Percentiles rank a stretch among this genome's conserved stretches.
These are phyloP conservation scores for Neurospora sublineolata DNA, from an alignment of 495 filamentous ascomycete genomes.

Conservation along the genomic window DNA sequence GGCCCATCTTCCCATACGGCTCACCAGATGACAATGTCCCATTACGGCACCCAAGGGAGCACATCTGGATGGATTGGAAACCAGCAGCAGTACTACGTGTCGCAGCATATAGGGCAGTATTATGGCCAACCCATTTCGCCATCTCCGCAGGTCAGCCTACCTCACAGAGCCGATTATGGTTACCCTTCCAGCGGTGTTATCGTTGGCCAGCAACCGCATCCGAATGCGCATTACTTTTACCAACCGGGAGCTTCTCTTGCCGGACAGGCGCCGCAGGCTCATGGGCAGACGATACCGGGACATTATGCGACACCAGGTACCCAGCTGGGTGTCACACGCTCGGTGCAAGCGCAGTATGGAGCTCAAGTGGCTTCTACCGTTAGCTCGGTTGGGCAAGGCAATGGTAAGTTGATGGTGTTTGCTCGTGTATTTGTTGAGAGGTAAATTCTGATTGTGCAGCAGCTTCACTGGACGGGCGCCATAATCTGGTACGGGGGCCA, in stretches of 20 bases:
- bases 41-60: conserved; percentile 29
- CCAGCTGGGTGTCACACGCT: conserved; percentile 5
- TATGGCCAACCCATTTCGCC: conserved; percentile 25
- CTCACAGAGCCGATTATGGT: conserved; percentile 20
- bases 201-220: conserved; percentile 24
- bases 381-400: neutral
- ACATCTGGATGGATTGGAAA: conserved; percentile 13
- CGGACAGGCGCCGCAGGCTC: conserved; percentile 15
- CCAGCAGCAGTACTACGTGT: conserved; percentile 31
- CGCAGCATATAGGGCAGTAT: conserved; percentile 30
- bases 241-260: conserved; percentile 19
- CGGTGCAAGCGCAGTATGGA: conserved; percentile 2
- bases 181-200: conserved; percentile 29
- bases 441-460: neutral
- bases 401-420: conserved; percentile 4
- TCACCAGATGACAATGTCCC: conserved; percentile 35
- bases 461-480: conserved; percentile 24
- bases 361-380: neutral
- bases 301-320: conserved; percentile 16
- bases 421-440: neutral
- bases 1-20: conserved; percentile 30
- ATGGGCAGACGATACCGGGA: conserved; percentile 19
- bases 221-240: conserved; percentile 30
- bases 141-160: conserved; percentile 20
- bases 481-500: conserved; percentile 64